Evolutionary conservation across 192 early-diverging fungal genomes (phyloP), one percentile per base, ranked within the genome.

Genomic region (Allomyces macrogynus): DNA sequence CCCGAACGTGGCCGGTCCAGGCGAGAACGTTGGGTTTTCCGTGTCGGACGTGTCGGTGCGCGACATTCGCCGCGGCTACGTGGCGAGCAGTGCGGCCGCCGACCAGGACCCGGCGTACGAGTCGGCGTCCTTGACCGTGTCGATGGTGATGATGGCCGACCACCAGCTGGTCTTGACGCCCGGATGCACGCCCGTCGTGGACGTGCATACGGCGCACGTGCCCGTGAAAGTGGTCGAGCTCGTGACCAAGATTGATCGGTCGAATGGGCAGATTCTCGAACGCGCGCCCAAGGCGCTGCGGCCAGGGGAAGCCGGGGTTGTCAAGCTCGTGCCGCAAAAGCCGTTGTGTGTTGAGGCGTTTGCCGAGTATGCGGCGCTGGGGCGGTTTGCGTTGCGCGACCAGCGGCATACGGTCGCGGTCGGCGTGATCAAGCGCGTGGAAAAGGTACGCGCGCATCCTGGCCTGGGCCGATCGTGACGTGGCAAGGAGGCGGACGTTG

Each of bases 21-120:
- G 93, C 69, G 93, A 96, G 86, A 91, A 94, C 85, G 90, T 96
- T 71, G 93, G 91, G 72, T 93, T 96, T 87, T 92, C 93, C 87
- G 86, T 94, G 81, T 94, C 91, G 90, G 91, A 90, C 87, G 89
- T 92, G 61, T 91, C 91, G 65, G 89, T 91, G 80, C 93, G 91
- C 87, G 90, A 93, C 76, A 93, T 94, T 80, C 91, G 90, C 72
- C 89, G 91, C 84, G 93, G 91, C 75, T 81, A 86, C 78, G 91
- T 94, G 79, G 86, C 85, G 84, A 90, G 88, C 66, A 91, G 93
- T 3, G 16, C 12, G 3, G 49, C 20, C 86, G 89, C 89, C 78
- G 94, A 94, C 87, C 91, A 90, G 78, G 90, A 95, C 81, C 88
- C 90, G 78, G 88, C 92, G 76, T 92, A 90, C 83, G 90, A 88